Evolutionary conservation across 164 flowering plant genomes (phyloP), one percentile per base, ranked within the genome.

Genomic region (Platanus orientalis): DNA sequence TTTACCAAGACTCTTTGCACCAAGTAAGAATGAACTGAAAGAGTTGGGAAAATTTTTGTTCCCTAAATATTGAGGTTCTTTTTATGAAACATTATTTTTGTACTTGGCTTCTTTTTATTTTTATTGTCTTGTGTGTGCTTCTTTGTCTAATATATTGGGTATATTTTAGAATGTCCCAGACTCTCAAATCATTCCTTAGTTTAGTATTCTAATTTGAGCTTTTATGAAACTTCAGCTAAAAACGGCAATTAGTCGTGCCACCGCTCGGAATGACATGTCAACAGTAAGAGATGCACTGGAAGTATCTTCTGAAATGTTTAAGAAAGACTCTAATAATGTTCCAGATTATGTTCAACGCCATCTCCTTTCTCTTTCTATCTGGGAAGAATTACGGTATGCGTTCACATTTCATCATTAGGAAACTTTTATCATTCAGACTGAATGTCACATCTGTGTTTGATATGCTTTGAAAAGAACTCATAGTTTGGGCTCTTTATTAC

Each of bases 221-320:
- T 40, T 27, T 56, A 26, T n/a, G 14, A 34, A 17, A 47, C 23
- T 51, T 52, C 82, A 94, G 99, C 92, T 95, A 32, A 95, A 92
- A 74, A 95, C 94, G 48, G 97, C 99, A 47, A 82, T 95, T 47
- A 83, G 75, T 71, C 97, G 92, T 78, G 99, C 99, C 63, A 88
- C 83, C 51, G 87, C 97, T 21, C 78, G 99, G 32, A 95, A 83
- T 82, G 97, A 92, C 77, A 68, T 87, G 80, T 53, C 80, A 60
- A 95, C 99, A 42, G 66, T 92, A 56, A 83, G 97, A 82, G 97
- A 95, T 83, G 99, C 96, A 58, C 94, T 95, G 55, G 99, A 95
- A 77, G 96, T 95, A 28, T 92, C 97, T 70, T 96, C 97, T 58
- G 97, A 90, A 75, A 89, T 95, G 84, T 85, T 62, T 63, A 95